A percentile compares a stretch with the other conserved stretches of the same genome.
Conservation (phyloP, 352 stramenopile genomes). For the Pythium brassicae region DNA sequence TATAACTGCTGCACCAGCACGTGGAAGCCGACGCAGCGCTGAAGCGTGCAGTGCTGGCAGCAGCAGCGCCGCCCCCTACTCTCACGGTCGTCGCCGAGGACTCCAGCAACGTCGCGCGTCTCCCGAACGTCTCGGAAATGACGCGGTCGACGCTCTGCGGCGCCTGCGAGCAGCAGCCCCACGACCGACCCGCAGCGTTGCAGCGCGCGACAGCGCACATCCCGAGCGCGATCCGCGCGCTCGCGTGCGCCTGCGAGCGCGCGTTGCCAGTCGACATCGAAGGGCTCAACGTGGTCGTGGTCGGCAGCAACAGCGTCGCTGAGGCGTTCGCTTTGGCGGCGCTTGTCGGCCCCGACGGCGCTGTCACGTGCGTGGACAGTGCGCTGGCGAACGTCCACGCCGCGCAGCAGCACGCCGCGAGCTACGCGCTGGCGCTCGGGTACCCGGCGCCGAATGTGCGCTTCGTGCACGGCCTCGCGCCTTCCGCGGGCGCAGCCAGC, state of each 20-base stretch:
- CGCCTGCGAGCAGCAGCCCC: background rate
- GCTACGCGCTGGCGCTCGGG: constrained; percentile 14
- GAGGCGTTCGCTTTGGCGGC: constrained; percentile 40
- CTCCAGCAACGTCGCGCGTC: background rate
- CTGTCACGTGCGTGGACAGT: constrained; percentile 26
- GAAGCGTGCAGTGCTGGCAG: background rate
- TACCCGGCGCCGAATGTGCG: constrained; percentile 30
- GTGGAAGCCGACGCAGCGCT: background rate
- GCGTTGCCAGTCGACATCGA: constrained; percentile 20
- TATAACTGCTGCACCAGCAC: background rate
- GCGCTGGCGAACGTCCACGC: background rate
- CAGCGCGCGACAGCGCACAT: constrained; percentile 6
- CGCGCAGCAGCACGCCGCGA: background rate
- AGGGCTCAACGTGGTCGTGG: constrained; percentile 35
- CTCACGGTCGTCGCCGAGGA: background rate
- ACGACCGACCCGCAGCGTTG: background rate
- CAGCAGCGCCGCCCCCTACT: background rate
- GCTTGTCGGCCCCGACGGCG: constrained; percentile 32
- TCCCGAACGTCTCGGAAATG: background rate
- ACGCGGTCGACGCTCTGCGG: background rate
- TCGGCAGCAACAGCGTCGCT: constrained; percentile 37
- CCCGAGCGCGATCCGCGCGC: constrained; percentile 19
- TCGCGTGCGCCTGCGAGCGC: constrained; percentile 20
- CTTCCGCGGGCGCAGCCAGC: constrained; percentile 4
- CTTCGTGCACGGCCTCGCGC: background rate